These are phyloP conservation scores for Nectriaceae sp. DNA, from an alignment of 2,329 filamentous ascomycete genomes.

Conservation along the genomic window DNA sequence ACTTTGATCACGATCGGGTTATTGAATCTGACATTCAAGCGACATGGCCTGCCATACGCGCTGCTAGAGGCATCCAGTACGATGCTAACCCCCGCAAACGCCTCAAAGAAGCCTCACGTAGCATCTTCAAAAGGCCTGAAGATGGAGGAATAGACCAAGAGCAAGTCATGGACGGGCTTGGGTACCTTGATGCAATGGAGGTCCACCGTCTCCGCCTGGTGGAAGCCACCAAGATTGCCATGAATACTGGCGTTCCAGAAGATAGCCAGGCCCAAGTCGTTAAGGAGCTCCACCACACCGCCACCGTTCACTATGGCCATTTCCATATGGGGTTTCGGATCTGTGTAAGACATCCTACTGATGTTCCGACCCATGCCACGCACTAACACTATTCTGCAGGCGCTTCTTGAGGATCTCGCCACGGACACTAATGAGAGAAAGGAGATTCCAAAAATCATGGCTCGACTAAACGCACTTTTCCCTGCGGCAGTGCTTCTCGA, in stretches of 20 bases:
- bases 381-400: conserved; percentile 18
- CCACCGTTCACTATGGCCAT: conserved; percentile 29
- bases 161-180: conserved; percentile 33
- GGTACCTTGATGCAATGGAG: conserved; percentile 35
- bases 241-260: conserved; percentile 10
- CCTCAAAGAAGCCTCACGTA: conserved; percentile 22
- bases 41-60: conserved; percentile 20
- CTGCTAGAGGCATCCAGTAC: conserved; percentile 17
- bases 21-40: conserved; percentile 20
- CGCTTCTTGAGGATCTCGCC: conserved; percentile 28
- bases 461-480: conserved; percentile 38
- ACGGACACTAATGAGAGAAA: conserved; percentile 9
- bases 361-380: background rate
- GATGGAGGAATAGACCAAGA: conserved; percentile 30
- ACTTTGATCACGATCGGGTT: conserved; percentile 32
- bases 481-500: conserved; percentile 27
- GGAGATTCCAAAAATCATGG: conserved; percentile 30
- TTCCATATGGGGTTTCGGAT: conserved; percentile 37
- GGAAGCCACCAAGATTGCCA: conserved; percentile 19
- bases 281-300: conserved; percentile 32
- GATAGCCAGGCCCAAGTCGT: conserved; percentile 22
- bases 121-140: conserved; percentile 30
- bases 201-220: conserved; percentile 32
- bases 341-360: conserved; percentile 25
- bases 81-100: conserved; percentile 30